These are phyloP conservation scores for Salvia miltiorrhiza DNA, from an alignment of 257 asterid species.

Conservation along the genomic window DNA sequence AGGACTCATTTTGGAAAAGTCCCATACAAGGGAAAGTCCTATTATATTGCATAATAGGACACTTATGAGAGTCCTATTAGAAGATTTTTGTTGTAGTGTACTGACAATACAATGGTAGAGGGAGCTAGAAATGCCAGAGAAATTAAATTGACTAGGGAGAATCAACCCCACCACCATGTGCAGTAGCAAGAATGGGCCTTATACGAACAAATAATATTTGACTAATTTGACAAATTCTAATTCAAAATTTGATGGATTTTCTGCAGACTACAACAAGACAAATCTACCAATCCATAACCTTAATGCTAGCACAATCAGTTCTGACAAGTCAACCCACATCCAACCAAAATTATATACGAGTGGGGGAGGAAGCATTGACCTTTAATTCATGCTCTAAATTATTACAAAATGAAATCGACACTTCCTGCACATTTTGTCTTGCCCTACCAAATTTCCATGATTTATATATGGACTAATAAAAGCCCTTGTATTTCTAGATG, in stretches of 20 bases:
- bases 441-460: neutral
- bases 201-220: neutral
- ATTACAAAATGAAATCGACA: slow-evolving; percentile 21
- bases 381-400: neutral
- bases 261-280: neutral
- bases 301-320: neutral
- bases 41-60: too few relatives aligned
- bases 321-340: slow-evolving; percentile 8
- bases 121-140: neutral
- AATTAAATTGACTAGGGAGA: neutral
- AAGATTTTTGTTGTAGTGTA: too few relatives aligned
- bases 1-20: too few relatives aligned
- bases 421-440: neutral
- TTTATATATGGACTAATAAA: neutral
- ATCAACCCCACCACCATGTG: slow-evolving; percentile 18
- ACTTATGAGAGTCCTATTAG: too few relatives aligned
- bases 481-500: neutral
- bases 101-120: too few relatives aligned
- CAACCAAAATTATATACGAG: neutral
- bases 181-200: neutral
- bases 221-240: neutral
- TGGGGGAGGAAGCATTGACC: slow-evolving; percentile 30
- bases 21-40: too few relatives aligned
- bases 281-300: neutral
- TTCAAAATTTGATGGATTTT: neutral